Conservation (phyloP, 805 yeast species). For the Nakazawaea ambrosiae region DNA sequence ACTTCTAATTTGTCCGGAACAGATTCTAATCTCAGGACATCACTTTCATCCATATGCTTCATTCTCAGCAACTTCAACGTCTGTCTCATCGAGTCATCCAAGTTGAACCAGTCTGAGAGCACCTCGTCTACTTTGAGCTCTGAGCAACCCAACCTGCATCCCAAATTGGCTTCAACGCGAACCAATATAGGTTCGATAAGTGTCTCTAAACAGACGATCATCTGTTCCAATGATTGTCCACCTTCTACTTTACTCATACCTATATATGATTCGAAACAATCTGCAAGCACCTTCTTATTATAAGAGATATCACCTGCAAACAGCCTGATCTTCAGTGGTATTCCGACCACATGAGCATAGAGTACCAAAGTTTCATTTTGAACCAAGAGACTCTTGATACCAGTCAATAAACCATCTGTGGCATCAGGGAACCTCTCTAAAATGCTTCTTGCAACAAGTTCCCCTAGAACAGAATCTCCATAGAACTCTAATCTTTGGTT, state of each 20-base stretch:
- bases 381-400: slow-evolving; percentile 31
- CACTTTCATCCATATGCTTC: not conserved
- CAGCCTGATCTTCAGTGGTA: slow-evolving; percentile 28
- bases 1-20: not conserved
- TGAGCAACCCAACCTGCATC: not conserved
- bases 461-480: slow-evolving; percentile 37
- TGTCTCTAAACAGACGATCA: not conserved
- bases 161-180: slow-evolving; percentile 1
- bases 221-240: not conserved
- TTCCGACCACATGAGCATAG: slow-evolving; percentile 32
- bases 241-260: slow-evolving; percentile 21
- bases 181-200: not conserved
- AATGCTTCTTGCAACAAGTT: slow-evolving; percentile 29
- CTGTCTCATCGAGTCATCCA: not conserved
- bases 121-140: slow-evolving; percentile 5
- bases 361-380: slow-evolving; percentile 32
- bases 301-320: slow-evolving; percentile 28
- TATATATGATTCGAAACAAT: slow-evolving; percentile 37
- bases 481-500: slow-evolving; percentile 38
- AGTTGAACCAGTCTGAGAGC: slow-evolving; percentile 2
- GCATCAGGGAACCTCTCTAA: slow-evolving; percentile 33
- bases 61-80: not conserved
- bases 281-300: slow-evolving; percentile 36
- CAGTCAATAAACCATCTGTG: slow-evolving; percentile 35
- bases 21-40: no score